These are phyloP conservation scores for Panicum virgatum DNA, from an alignment of 202 grass and related monocot genomes.

Conservation along the genomic window DNA sequence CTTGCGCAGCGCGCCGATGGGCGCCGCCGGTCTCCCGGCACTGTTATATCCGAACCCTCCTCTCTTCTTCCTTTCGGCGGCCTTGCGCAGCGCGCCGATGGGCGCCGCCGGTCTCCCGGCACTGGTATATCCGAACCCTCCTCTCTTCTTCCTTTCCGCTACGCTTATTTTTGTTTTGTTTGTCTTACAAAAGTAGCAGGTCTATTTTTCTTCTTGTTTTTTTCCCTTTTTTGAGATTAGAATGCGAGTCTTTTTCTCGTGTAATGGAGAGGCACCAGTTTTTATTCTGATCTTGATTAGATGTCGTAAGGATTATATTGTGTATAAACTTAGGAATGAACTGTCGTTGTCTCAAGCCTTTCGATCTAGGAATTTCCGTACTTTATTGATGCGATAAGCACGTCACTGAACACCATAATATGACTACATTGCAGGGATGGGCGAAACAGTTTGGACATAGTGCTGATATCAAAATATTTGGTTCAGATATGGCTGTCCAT, in stretches of 20 bases:
- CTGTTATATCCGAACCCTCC: neutral
- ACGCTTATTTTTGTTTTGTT: neutral
- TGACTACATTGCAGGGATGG: slow-evolving; percentile 36
- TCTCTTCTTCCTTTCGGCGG: neutral
- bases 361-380: neutral
- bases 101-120: neutral
- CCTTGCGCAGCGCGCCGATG: neutral
- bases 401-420: neutral
- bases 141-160: neutral
- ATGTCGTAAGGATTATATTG: neutral
- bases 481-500: slow-evolving; percentile 22
- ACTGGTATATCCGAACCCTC: neutral
- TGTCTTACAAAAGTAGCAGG: neutral
- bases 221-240: neutral
- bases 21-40: neutral
- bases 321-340: neutral
- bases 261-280: neutral
- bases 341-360: neutral
- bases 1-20: slow-evolving; percentile 5
- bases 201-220: neutral
- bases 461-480: slow-evolving; percentile 10
- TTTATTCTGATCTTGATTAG: neutral
- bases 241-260: neutral
- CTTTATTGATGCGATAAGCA: neutral
- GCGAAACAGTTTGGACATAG: slow-evolving; percentile 4